Base-by-base conservation (phyloP, 495 filamentous ascomycete species). In the Neurospora sp. region DNA sequence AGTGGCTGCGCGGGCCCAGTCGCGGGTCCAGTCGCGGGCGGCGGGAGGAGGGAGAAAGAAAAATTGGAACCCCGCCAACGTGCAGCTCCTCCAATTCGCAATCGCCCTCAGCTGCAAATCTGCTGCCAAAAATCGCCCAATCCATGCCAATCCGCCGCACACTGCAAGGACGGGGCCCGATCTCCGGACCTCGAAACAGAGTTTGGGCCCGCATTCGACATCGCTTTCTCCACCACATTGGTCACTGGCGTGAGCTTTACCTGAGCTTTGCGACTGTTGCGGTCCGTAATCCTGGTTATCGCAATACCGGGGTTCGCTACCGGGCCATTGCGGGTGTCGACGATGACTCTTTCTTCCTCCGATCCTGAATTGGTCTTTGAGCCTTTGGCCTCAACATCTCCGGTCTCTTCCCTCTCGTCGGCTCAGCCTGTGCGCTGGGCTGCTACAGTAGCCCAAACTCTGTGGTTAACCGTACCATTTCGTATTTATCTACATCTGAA, bases 61-160 rank as follows among this genome's bases (percentile, higher is more conserved):
- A 75, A 76, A 75, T 75, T 39, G 72, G 72, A 72, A 75, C 73
- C 77, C 78, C 77, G 75, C 76, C 54, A 66, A 31, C 2, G 27
- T 66, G 54, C 27, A 66, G 27, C 5, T 35, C 14, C 54, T 66
- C 27, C 54, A 66, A 66, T 66, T 66, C 54, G 54, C 54, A 66
- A 66, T 66, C 54, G 27, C 54, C 23, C 14, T 35, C 2, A 66
- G 54, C 27, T 66, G 54, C 54, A 66, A 66, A 66, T 66, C 54
- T 35, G 5, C 49, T 60, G 20, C 49, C 10, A 27, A 27, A 60
- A 60, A 60, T 60, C 49, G 23, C 49, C 23, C 14, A 27, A 27
- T 14, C 20, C 20, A 11, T 60, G 49, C 5, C 11, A 6, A 60
- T 60, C 49, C 49, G 23, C 49, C 49, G 49, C 10, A 60, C 49